phyloP scores from a whole-genome alignment of 2,329 filamentous ascomycete genomes.

The Graphilbum fragrans region DNA sequence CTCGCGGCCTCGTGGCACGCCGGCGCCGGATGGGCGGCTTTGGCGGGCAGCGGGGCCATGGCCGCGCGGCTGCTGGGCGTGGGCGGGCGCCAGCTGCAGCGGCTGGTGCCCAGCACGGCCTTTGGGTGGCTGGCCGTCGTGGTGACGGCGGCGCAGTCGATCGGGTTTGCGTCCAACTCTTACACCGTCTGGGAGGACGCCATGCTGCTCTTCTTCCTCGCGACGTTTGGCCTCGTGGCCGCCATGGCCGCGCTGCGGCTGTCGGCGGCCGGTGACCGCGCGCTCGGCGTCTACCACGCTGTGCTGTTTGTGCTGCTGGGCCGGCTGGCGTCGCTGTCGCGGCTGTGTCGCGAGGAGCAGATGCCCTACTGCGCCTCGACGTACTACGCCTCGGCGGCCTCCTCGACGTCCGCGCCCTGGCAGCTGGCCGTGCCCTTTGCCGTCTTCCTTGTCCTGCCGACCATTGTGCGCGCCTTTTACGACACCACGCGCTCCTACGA shows the following conservation, averaged over 20 bases:
- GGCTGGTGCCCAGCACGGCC: constrained; percentile 56
- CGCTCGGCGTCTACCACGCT: constrained; percentile 74
- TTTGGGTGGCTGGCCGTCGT: constrained; percentile 83
- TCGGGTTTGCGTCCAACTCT: constrained; percentile 93
- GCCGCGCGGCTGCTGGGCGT: constrained; percentile 27
- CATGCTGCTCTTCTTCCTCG: constrained; percentile 82
- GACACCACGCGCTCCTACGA: constrained; percentile 75
- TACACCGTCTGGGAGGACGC: constrained; percentile 99
- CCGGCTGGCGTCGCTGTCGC: constrained; percentile 73
- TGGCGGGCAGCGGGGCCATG: constrained; percentile 31
- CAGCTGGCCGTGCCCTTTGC: constrained; percentile 70
- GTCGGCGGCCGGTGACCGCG: constrained; percentile 51
- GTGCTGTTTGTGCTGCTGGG: constrained; percentile 69
- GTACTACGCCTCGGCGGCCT: constrained; percentile 84
- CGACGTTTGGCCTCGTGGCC: constrained; percentile 71
- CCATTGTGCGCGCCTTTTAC: constrained; percentile 70
- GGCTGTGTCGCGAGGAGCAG: constrained; percentile 92
- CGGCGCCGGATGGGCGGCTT: constrained; percentile 26
- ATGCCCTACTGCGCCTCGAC: constrained; percentile 95
- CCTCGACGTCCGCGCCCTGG: constrained; percentile 87
- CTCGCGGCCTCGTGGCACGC: constrained; percentile 18
- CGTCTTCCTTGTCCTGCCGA: constrained; percentile 60
- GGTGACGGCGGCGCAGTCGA: constrained; percentile 77
- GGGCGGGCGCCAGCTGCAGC: constrained; percentile 27
- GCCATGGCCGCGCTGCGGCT: constrained; percentile 66